phyloP scores from a whole-genome alignment of 768 basidiomycete genomes.

The Psilocybe cubensis region DNA sequence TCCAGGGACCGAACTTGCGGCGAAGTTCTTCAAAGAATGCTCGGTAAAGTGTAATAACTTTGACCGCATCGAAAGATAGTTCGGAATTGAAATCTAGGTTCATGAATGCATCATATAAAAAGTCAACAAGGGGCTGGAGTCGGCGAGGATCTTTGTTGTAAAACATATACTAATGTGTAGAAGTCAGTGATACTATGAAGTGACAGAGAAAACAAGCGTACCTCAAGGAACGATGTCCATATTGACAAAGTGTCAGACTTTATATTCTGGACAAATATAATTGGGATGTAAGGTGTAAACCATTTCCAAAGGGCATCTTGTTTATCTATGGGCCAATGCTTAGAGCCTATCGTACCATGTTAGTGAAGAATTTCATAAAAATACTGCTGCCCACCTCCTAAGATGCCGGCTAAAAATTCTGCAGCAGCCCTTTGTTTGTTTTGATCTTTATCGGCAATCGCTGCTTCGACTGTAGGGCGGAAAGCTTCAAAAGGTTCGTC shows the following conservation, averaged over 20 bases:
- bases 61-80: constrained; percentile 80
- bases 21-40: constrained; percentile 75
- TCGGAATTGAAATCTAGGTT: constrained; percentile 79
- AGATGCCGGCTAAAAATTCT: constrained; percentile 78
- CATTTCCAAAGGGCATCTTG: constrained; percentile 79
- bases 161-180: constrained; percentile 63
- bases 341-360: constrained; percentile 58
- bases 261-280: constrained; percentile 70
- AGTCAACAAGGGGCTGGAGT: constrained; percentile 78
- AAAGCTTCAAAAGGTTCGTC: constrained; percentile 69
- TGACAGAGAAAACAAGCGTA: constrained; percentile 29
- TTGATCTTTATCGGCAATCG: constrained; percentile 73
- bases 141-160: constrained; percentile 83
- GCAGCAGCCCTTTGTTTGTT: constrained; percentile 90
- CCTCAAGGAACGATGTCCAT: constrained; percentile 82
- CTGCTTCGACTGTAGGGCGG: constrained; percentile 60
- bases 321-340: constrained; percentile 82
- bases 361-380: not conserved
- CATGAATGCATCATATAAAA: constrained; percentile 64
- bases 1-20: constrained; percentile 84
- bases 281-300: constrained; percentile 69
- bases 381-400: constrained; percentile 48
- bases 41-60: constrained; percentile 68
- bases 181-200: constrained; percentile 1
- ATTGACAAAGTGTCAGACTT: constrained; percentile 81